Evolutionary conservation across 108 stramenopile genomes (phyloP).

Genomic region (Stephanodiscus triporus): DNA sequence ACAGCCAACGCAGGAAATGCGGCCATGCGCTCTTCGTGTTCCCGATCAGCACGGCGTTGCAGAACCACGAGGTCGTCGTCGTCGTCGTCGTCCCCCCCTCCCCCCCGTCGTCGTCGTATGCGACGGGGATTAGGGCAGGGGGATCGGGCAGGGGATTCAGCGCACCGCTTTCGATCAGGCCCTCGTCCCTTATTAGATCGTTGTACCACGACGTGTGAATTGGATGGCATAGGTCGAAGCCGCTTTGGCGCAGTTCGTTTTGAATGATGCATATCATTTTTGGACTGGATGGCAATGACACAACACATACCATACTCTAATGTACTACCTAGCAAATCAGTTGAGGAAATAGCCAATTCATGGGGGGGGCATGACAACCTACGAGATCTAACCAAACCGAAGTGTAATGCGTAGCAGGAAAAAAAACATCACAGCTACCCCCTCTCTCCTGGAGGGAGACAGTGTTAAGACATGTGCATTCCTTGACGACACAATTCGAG

Average conservation of each 20-base stretch:
- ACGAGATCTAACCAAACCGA: too few relatives aligned
- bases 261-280: slow-evolving; percentile 4
- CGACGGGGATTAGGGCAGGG: slow-evolving; percentile 6
- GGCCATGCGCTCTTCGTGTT: slow-evolving; percentile 57
- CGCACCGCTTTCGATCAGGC: slow-evolving; percentile 43
- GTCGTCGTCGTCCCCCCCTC: neutral
- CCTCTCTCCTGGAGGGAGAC: too few relatives aligned
- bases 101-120: neutral
- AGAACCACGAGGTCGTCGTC: neutral
- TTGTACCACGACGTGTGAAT: slow-evolving; percentile 55
- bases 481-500: too few relatives aligned
- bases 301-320: too few relatives aligned
- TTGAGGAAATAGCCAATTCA: too few relatives aligned
- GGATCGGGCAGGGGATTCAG: slow-evolving; percentile 46
- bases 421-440: too few relatives aligned
- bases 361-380: too few relatives aligned
- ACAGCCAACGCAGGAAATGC: slow-evolving; percentile 48
- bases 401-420: too few relatives aligned
- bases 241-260: slow-evolving; percentile 6
- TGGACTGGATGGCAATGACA: too few relatives aligned
- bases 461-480: too few relatives aligned
- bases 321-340: too few relatives aligned
- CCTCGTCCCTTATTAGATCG: slow-evolving; percentile 45
- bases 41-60: slow-evolving; percentile 54
- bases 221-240: slow-evolving; percentile 50